A percentile compares a stretch with the other conserved stretches of the same genome.
Evolutionary conservation across 805 yeast genomes (phyloP).

Genomic region (Peterozyma xylosa): DNA sequence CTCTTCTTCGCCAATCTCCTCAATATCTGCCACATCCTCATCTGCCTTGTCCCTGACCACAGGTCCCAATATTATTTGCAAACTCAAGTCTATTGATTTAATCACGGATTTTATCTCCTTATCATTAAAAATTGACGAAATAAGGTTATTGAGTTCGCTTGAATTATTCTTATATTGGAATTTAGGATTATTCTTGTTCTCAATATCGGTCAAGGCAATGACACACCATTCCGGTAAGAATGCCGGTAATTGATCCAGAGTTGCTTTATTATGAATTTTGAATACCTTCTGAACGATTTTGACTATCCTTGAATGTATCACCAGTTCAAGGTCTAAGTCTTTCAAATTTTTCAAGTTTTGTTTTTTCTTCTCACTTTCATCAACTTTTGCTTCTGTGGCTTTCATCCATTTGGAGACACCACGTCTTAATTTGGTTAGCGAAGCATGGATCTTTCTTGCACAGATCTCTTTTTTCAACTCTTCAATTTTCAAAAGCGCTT

Average conservation of each 20-base stretch:
- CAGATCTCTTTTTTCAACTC: slow-evolving; percentile 37
- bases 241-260: slow-evolving; percentile 24
- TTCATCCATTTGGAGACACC: slow-evolving; percentile 23
- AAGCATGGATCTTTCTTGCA: slow-evolving; percentile 40
- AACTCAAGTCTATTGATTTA: slow-evolving; percentile 16
- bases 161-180: slow-evolving; percentile 34
- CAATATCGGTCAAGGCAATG: slow-evolving; percentile 21
- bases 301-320: slow-evolving; percentile 10
- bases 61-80: slow-evolving; percentile 19
- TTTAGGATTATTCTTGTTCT: slow-evolving; percentile 34
- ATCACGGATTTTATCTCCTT: slow-evolving; percentile 26
- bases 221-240: slow-evolving; percentile 26
- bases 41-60: slow-evolving; percentile 14
- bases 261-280: slow-evolving; percentile 20
- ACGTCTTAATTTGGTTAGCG: slow-evolving; percentile 31
- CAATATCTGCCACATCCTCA: slow-evolving; percentile 18
- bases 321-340: slow-evolving; percentile 5
- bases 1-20: slow-evolving; percentile 17
- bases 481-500: slow-evolving; percentile 36
- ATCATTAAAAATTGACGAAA: slow-evolving; percentile 42
- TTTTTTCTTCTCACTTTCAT: slow-evolving; percentile 13
- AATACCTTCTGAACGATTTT: slow-evolving; percentile 16
- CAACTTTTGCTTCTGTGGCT: slow-evolving; percentile 6
- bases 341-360: slow-evolving; percentile 7
- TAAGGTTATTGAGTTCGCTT: slow-evolving; percentile 32